Conservation (phyloP, 2,329 filamentous ascomycete species). For the Graphiopsis chlorocephala region DNA sequence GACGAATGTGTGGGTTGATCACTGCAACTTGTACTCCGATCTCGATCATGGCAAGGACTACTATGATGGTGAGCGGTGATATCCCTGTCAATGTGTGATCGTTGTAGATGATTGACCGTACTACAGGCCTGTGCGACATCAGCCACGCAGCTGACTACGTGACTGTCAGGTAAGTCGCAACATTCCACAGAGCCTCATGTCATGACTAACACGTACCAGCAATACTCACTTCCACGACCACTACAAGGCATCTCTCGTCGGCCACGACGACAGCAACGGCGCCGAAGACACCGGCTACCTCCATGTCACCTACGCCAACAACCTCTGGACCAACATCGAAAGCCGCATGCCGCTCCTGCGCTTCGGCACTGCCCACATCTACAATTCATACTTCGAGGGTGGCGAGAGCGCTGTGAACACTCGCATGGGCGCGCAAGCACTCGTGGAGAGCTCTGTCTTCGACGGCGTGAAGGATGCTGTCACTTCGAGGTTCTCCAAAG, state of each 20-base stretch:
- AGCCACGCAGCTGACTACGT: constrained; percentile 63
- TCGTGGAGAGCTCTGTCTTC: constrained; percentile 45
- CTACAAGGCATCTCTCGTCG: constrained; percentile 60
- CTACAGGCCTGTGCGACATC: constrained; percentile 57
- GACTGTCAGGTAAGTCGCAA: constrained; percentile 41
- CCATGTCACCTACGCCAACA: constrained; percentile 64
- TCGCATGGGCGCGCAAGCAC: constrained; percentile 41
- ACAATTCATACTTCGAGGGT: constrained; percentile 52
- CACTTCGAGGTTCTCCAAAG: constrained; percentile 32
- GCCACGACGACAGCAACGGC: constrained; percentile 59
- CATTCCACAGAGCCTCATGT: constrained; percentile 20
- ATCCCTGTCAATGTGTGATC: not conserved
- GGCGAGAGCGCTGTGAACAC: constrained; percentile 40
- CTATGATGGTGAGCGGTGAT: constrained; percentile 54
- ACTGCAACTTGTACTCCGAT: constrained; percentile 63
- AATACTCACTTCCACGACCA: constrained; percentile 54
- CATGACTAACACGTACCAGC: constrained; percentile 13
- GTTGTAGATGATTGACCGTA: not conserved
- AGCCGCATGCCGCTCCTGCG: constrained; percentile 62
- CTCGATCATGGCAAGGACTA: constrained; percentile 63
- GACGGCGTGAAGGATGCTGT: constrained; percentile 34
- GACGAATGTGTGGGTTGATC: constrained; percentile 63
- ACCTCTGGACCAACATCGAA: constrained; percentile 64
- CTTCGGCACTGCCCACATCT: constrained; percentile 64
- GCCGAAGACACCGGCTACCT: constrained; percentile 61